Percentiles rank a stretch among this genome's conserved stretches.
These are phyloP conservation scores for Geum urbanum DNA, from an alignment of 306 rosid genomes.

Conservation along the genomic window DNA sequence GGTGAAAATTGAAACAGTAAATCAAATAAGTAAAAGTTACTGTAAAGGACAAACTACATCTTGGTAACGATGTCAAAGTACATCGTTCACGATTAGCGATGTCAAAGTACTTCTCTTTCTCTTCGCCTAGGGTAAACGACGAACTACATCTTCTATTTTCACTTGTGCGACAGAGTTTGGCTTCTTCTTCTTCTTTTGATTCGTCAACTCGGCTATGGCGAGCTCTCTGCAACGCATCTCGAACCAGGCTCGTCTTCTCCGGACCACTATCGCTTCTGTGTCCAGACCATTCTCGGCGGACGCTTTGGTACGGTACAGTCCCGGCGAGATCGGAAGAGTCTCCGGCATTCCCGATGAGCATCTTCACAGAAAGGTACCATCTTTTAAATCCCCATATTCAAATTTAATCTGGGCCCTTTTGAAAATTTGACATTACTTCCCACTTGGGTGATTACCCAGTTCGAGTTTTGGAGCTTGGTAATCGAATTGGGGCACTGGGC, in stretches of 20 bases:
- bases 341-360: conserved; percentile 94
- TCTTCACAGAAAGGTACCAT: conserved; percentile 61
- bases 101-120: not conserved
- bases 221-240: conserved; percentile 54
- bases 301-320: conserved; percentile 59
- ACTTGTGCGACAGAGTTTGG: not conserved
- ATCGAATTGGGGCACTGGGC: conserved; percentile 11
- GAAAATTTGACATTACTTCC: not conserved
- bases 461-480: conserved; percentile 1
- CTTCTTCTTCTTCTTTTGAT: not conserved
- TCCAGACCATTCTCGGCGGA: conserved; percentile 53
- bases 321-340: conserved; percentile 89
- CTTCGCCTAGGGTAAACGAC: not conserved
- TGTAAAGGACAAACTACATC: not conserved
- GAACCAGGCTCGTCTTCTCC: conserved; percentile 45
- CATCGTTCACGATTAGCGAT: not conserved
- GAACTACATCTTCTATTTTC: not conserved
- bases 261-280: conserved; percentile 37
- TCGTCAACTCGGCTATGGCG: conserved; percentile 50
- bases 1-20: no score
- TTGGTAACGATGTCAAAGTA: no score
- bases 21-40: not conserved
- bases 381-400: not conserved
- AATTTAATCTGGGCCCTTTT: conserved; percentile 4
- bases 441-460: not conserved